These are phyloP conservation scores for Aureobasidium sp. DNA, from an alignment of 2,329 filamentous ascomycete species.

Conservation along the genomic window DNA sequence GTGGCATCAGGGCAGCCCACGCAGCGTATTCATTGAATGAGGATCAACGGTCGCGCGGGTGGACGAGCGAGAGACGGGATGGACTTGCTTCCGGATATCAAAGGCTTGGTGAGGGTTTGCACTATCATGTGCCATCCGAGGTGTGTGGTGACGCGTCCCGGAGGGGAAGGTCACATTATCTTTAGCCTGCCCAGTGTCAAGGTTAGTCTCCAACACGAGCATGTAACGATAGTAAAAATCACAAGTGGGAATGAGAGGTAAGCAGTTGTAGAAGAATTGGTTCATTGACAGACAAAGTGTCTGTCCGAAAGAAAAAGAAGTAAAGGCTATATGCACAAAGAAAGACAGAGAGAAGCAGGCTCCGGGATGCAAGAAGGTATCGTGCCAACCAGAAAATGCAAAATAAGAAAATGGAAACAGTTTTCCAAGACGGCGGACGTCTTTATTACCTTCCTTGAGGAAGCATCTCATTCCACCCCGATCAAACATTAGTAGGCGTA, in stretches of 20 bases:
- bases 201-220: not conserved
- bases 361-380: conserved; percentile 12
- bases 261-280: not conserved
- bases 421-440: not conserved
- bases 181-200: not conserved
- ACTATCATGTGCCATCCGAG: not conserved
- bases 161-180: not conserved
- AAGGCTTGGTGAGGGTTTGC: not conserved
- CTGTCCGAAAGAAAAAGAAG: not conserved
- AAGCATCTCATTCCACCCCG: not conserved
- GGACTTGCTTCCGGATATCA: not conserved
- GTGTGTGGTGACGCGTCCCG: not conserved
- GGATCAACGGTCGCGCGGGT: not conserved
- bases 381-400: conserved; percentile 10
- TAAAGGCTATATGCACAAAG: conserved; percentile 13
- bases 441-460: conserved; percentile 10
- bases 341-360: conserved; percentile 3
- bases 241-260: not conserved
- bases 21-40: conserved; percentile 1
- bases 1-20: not conserved
- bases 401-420: not conserved
- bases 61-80: not conserved
- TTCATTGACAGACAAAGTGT: not conserved
- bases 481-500: conserved; percentile 12
- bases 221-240: not conserved